Conservation (phyloP, 176 grass and related monocot genomes). For the Rhynchospora tenuis region DNA sequence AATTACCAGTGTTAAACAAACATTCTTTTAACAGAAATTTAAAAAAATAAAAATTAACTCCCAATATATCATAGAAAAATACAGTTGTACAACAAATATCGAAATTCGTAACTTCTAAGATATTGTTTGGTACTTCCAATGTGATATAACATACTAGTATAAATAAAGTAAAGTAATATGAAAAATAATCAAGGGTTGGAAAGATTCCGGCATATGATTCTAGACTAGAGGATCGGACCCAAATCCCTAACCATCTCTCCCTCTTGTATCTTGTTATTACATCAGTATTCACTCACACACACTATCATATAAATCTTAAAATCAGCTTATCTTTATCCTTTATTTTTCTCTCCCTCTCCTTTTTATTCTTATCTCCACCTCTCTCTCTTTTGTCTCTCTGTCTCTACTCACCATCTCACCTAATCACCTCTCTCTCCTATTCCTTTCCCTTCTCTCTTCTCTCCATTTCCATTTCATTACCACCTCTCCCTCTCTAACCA, state of each 20-base stretch:
- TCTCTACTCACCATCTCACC: not conserved
- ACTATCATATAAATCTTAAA: slow-evolving; percentile 17
- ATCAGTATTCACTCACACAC: slow-evolving; percentile 24
- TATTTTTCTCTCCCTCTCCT: slow-evolving; percentile 23
- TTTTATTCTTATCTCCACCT: slow-evolving; percentile 10
- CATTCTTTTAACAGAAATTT: not conserved
- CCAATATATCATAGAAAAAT: not conserved
- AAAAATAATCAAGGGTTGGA: not conserved
- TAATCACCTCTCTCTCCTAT: not conserved
- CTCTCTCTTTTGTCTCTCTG: not conserved
- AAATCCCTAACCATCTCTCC: slow-evolving; percentile 6
- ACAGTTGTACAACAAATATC: not conserved
- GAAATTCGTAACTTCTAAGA: not conserved
- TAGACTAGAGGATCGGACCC: not conserved
- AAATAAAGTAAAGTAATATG: not conserved
- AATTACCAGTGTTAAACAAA: not conserved
- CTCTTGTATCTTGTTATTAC: slow-evolving; percentile 13
- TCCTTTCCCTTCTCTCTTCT: not conserved
- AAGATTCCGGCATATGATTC: not conserved
- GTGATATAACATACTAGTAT: not conserved
- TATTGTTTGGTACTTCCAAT: not conserved
- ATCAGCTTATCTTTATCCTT: slow-evolving; percentile 30
- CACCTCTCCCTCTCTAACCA: not conserved
- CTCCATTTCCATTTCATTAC: not conserved
- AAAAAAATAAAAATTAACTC: not conserved